Evolutionary conservation across 352 stramenopile species (phyloP), one percentile per base, ranked within the genome.

Genomic region (Pythium aristosporum): DNA sequence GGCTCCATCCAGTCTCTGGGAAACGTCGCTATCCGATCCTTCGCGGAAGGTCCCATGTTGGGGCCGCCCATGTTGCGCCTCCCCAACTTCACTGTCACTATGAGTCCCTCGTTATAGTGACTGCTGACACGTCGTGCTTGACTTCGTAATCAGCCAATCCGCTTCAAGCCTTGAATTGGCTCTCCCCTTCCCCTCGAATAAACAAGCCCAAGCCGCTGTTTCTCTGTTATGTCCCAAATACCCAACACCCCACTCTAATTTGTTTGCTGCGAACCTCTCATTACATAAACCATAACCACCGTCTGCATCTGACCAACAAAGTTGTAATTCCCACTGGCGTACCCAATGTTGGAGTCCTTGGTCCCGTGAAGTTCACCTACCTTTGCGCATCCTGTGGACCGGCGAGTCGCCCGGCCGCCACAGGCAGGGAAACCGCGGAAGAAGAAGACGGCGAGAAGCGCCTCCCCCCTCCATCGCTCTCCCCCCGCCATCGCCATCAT

Each of bases 401-500:
- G 50, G 32, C 50, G 32, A 57, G 32, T 44, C 50, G 9, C 23
- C 47, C 39, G 11, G 21, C 21, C 13, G 12, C 39, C 39, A 46
- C 8, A 39, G 34, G 34, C 34, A 39, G 34, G 34, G 34, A 50
- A 50, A 50, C 20, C 43, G 43, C 23, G 46, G 46, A 52, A 52
- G 13, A 36, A 30, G 47, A 32, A 53, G 28, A 37, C 21, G 12
- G 10, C 44, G 44, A 50, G n/a, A 25, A 13, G 1, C 34, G 34
- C 11, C 11, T 39, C 34, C 11, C 34, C 34, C 11, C 34, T 39
- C 34, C 8, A 39, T 39, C 44, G 25, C 43, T 49, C 43, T 49
- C 6, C 49, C 34, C 25, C 25, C 6, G 28, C n/a, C 25, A 23
- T 28, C 43, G 30, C 28, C 34, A 58, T 16, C 41, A 94, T 94